These are phyloP conservation scores for Mycosphaerella arachidis DNA, from an alignment of 2,329 filamentous ascomycete species.

Conservation along the genomic window DNA sequence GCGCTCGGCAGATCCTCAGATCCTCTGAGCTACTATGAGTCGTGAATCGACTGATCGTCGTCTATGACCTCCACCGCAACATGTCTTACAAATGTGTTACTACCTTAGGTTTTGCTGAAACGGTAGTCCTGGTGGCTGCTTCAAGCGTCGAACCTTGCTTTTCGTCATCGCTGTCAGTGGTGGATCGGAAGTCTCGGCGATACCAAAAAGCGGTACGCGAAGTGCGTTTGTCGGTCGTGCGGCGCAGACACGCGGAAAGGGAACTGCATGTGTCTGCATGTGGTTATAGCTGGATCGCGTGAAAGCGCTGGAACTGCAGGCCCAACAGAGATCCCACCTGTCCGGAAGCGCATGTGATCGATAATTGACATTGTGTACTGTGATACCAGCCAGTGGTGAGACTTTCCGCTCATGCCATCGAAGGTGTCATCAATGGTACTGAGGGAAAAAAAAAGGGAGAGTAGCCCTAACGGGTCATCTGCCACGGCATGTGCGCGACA, in stretches of 20 bases:
- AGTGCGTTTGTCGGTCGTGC: background rate
- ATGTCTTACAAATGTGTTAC: background rate
- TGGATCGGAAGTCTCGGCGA: background rate
- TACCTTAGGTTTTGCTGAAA: background rate
- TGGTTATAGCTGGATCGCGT: no score
- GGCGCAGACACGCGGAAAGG: no score
- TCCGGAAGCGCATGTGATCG: no score
- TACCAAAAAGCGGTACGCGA: background rate
- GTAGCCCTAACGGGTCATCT: no score
- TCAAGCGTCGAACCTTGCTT: background rate
- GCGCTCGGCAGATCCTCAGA: background rate
- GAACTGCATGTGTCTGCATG: no score
- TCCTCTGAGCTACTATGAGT: background rate
- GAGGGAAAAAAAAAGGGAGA: no score
- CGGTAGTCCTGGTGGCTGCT: conserved; percentile 1
- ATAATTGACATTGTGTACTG: no score
- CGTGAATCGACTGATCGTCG: background rate
- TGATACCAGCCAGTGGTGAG: no score
- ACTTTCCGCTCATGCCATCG: no score
- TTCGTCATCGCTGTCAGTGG: background rate
- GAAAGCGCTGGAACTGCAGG: no score
- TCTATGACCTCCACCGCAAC: background rate
- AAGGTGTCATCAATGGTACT: no score
- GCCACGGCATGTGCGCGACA: background rate
- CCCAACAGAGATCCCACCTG: no score